Conservation (phyloP, 176 grass and related monocot genomes). For the Aegilops umbellulata region DNA sequence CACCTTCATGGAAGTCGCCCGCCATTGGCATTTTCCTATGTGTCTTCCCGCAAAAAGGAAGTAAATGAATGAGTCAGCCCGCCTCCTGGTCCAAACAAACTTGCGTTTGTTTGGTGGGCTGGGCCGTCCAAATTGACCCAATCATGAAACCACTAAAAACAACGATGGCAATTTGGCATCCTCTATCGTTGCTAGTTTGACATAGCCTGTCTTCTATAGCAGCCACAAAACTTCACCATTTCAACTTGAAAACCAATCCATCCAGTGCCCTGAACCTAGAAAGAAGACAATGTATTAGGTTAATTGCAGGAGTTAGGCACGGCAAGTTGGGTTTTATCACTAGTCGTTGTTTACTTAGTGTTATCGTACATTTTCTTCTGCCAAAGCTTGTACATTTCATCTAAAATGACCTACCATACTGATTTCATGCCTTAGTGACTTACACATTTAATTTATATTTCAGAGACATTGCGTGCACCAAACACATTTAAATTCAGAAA, state of each 20-base stretch:
- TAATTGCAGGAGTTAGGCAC: neutral
- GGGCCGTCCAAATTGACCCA: slow-evolving; percentile 28
- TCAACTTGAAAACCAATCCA: slow-evolving; percentile 3
- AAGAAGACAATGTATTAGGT: neutral
- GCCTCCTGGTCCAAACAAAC: neutral
- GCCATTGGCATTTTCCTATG: no score
- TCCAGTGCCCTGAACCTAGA: neutral
- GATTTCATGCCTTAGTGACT: neutral
- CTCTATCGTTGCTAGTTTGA: slow-evolving; percentile 14
- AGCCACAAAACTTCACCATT: slow-evolving; percentile 10
- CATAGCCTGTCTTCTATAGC: neutral
- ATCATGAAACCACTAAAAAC: neutral
- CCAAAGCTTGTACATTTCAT: neutral
- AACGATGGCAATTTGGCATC: slow-evolving; percentile 1
- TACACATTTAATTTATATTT: neutral
- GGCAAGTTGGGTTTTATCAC: neutral
- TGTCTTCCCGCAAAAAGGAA: no score
- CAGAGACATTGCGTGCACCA: neutral
- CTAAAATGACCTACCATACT: neutral
- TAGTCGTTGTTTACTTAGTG: no score
- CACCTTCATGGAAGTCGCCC: no score
- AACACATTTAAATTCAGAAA: neutral
- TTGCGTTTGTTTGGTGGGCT: slow-evolving; percentile 19
- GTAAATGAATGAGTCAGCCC: neutral
- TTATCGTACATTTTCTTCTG: neutral